Evolutionary conservation across 2,329 filamentous ascomycete species (phyloP), one percentile per base, ranked within the genome.

Genomic region (Hypoxylon sp.): DNA sequence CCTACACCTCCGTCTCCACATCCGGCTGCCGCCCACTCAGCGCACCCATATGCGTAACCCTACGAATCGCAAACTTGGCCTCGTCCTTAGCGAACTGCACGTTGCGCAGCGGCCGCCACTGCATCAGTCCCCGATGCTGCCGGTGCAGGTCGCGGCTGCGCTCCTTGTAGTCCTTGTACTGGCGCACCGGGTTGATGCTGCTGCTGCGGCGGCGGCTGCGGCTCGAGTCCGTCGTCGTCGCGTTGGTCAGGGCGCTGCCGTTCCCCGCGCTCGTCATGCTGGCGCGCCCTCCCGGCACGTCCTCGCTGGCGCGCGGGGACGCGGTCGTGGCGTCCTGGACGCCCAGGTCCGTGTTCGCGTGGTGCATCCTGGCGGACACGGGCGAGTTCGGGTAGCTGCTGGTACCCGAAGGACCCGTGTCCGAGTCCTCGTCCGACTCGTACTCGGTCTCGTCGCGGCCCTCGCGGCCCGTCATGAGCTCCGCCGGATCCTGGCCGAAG

Each of bases 51-150:
- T 91, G 90, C 76, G 89, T 91, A 57, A 96, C 79, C 76, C 91
- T 92, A 46, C 89, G 84, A 4, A 93, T 77, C 0, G 91, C 92
- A 79, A 89, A 94, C 72, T 91, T 90, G 0, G 91, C 88, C 81
- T 98, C 92, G 72, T 97, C 85, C 79, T 95, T 97, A 44, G 90
- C 94, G 76, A 97, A 98, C 69, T 89, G 88, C 20, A 88, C 82
- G 74, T 97, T 97, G 41, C 94, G 85, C 75, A 94, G 91, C 0
- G 94, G 94, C 73, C 89, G 91, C 93, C 94, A 98, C 77, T 98
- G 94, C 92, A 97, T 97, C 74, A 97, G 73, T 0, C 94, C 94
- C 10, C 94, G 85, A 70, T 97, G 93, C 79, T 94, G 93, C 0
- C 94, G 87, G 75, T 94, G 90, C 75, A 97, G 83, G 47, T 91